Evolutionary conservation across 2,329 filamentous ascomycete species (phyloP).

Genomic region (Colletotrichum endophyticum): DNA sequence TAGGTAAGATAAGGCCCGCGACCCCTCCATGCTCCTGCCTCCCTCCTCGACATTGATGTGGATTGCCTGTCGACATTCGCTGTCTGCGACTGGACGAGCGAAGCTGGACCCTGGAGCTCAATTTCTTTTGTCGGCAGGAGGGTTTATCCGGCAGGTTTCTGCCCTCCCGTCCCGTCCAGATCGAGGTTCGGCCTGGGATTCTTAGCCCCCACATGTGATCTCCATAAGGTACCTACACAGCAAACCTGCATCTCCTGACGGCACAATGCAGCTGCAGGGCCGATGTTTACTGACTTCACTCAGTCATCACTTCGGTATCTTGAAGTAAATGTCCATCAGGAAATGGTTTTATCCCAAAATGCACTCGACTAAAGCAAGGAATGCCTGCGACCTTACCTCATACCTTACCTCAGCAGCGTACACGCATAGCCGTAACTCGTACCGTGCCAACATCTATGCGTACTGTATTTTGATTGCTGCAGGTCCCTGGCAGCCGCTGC

Average conservation of each 20-base stretch:
- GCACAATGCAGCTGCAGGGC: neutral
- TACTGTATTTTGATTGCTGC: neutral
- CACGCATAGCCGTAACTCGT: neutral
- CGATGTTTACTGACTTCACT: neutral
- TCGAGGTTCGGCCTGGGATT: neutral
- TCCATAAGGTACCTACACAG: neutral
- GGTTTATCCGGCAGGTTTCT: constrained; percentile 4
- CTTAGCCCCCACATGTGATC: neutral
- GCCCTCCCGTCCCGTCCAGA: neutral
- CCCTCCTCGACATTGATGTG: neutral
- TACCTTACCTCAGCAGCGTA: neutral
- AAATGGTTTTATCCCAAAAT: neutral
- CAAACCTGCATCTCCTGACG: neutral
- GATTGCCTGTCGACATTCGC: neutral
- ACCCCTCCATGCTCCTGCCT: neutral
- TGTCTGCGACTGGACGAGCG: neutral
- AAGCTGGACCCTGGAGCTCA: constrained; percentile 13
- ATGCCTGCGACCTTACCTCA: neutral
- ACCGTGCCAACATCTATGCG: neutral
- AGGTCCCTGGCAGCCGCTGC: constrained; percentile 8
- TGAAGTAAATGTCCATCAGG: neutral
- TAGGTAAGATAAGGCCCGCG: constrained; percentile 9
- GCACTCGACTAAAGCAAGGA: neutral
- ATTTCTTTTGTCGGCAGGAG: constrained; percentile 10
- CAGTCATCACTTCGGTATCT: neutral